Percentiles rank a stretch among this genome's conserved stretches.
Evolutionary conservation across 495 filamentous ascomycete genomes (phyloP).

Genomic region (Neurospora sp.): DNA sequence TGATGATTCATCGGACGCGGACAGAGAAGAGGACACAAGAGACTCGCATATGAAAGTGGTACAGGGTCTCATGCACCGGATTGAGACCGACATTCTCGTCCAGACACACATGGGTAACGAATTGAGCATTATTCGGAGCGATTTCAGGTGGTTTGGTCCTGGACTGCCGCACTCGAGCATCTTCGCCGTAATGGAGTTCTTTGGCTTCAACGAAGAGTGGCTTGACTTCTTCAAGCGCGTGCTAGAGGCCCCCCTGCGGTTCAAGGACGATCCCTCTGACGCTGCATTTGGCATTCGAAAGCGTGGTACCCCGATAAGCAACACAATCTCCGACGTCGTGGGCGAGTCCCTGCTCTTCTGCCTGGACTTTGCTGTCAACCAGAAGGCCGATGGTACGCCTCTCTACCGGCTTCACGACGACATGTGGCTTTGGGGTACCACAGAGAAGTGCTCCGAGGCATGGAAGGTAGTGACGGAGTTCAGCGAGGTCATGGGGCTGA

Average conservation of each 20-base stretch:
- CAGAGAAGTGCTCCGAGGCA: constrained; percentile 42
- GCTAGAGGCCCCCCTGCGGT: constrained; percentile 47
- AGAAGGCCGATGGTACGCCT: constrained; percentile 36
- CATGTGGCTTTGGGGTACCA: constrained; percentile 58
- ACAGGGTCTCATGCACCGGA: constrained; percentile 47
- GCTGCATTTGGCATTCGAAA: constrained; percentile 29
- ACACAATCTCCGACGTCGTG: constrained; percentile 47
- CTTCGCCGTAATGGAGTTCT: constrained; percentile 46
- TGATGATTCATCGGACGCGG: constrained; percentile 5
- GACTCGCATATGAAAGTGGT: constrained; percentile 27
- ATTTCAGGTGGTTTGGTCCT: constrained; percentile 54
- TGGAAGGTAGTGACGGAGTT: constrained; percentile 50
- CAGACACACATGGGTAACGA: constrained; percentile 39
- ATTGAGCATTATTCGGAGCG: constrained; percentile 49
- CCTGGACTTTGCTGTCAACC: constrained; percentile 58
- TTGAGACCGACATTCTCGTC: constrained; percentile 50
- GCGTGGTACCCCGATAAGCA: constrained; percentile 49
- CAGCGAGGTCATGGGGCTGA: constrained; percentile 42
- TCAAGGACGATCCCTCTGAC: constrained; percentile 22
- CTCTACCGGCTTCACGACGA: constrained; percentile 62
- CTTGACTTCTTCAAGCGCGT: constrained; percentile 52
- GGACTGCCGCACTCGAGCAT: constrained; percentile 51
- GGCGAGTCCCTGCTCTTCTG: constrained; percentile 55
- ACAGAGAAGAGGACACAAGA: constrained; percentile 9
- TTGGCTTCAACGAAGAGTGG: constrained; percentile 50